phyloP scores from a whole-genome alignment of 352 stramenopile species.

The Phytopythium montanum region DNA sequence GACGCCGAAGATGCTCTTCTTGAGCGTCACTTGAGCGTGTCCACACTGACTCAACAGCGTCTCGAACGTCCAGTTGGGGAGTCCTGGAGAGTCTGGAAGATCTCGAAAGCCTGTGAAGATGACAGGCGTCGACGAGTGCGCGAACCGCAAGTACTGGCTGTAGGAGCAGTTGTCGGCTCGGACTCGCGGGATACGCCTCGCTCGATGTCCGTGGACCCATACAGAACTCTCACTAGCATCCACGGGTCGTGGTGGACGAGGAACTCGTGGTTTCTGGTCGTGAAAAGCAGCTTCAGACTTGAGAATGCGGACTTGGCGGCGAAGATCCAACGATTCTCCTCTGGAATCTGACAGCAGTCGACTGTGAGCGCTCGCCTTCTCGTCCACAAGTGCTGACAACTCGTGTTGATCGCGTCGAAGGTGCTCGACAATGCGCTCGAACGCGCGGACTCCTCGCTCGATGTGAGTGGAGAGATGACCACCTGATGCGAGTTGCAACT shows the following conservation, averaged over 20 bases:
- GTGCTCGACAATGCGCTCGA: constrained; percentile 8
- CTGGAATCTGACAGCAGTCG: constrained; percentile 10
- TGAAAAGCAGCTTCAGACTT: not conserved
- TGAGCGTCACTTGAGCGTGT: constrained; percentile 13
- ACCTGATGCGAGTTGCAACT: not conserved
- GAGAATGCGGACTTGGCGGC: not conserved
- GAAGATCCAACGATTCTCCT: constrained; percentile 6
- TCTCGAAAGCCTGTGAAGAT: constrained; percentile 24
- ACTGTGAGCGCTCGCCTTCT: constrained; percentile 13
- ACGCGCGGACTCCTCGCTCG: not conserved
- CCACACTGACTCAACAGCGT: constrained; percentile 14
- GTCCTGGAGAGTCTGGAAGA: constrained; percentile 12
- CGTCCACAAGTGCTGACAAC: constrained; percentile 6
- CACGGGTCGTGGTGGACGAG: not conserved
- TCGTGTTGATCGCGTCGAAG: not conserved
- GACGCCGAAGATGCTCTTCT: constrained; percentile 6
- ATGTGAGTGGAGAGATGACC: not conserved
- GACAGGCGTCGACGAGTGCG: constrained; percentile 18
- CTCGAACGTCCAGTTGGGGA: constrained; percentile 22
- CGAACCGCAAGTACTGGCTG: constrained; percentile 17
- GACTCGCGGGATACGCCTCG: not conserved
- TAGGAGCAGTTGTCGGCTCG: constrained; percentile 13
- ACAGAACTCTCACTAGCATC: not conserved
- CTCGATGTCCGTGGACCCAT: not conserved
- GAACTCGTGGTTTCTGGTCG: not conserved